Base-by-base conservation (phyloP, 2,329 filamentous ascomycete species). In the Alternaria atra region DNA sequence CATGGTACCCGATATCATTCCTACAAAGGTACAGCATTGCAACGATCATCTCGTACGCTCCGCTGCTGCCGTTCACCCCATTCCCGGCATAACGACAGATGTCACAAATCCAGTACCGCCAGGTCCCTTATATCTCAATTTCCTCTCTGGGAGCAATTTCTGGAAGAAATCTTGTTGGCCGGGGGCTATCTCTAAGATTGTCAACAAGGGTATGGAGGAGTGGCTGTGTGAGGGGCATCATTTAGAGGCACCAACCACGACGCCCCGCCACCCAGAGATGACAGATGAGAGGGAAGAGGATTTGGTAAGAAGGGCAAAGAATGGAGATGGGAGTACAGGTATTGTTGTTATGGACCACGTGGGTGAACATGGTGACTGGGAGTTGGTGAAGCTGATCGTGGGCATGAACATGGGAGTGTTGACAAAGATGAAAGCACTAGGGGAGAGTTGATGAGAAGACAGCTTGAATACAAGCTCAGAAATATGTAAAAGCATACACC, bases 261-360 rank as follows among this genome's bases (percentile, higher is more conserved):
- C 37, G 34, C 56, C 67, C 27, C 50, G 39, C 17, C 52, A 60
- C 29, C 59, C 63, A 58, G 65, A 72, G 20, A 57, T 66, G 63
- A 66, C 73, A 57, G 64, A 70, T 48, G 58, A 42, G 13, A 29
- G 32, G 4, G 55, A 50, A 9, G 63, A 42, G 15, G 59, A 63
- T 32, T 44, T 8, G 60, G 73, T 42, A 74, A 77, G 46, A 82
- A 89, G 34, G 89, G 90, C 44, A 25, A 64, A 66, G 50, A 46
- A 25, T 8, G 76, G 76, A 1, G 89, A 93, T 72, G 93, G 91
- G 29, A 86, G 88, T 6, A 96, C 94, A 1, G 95, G 95, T 4
- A 88, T 98, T 60, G 89, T 98, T 44, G 90, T 98, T 27, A 95
- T 91, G 63, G 95, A 99, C 79, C 97, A 92, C 92, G 94, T 97